Conservation (phyloP, 306 rosid species). For the Quercus bicolor region DNA sequence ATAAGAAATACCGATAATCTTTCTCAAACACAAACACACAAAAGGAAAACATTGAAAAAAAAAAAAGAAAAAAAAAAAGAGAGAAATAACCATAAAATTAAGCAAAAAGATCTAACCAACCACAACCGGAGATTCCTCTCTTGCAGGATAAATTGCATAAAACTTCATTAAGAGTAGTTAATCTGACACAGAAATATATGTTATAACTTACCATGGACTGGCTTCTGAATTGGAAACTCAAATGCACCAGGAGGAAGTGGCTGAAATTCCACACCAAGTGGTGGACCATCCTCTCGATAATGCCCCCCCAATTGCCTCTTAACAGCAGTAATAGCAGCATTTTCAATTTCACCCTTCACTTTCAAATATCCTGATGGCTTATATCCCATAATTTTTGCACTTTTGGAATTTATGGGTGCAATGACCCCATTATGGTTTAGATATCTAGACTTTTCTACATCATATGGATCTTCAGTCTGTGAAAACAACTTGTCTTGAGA, state of each 20-base stretch:
- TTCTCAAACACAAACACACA: background rate
- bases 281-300: conserved; percentile 82
- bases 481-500: conserved; percentile 57
- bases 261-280: conserved; percentile 79
- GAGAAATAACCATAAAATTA: background rate
- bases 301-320: conserved; percentile 86
- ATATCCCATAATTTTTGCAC: conserved; percentile 45
- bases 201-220: conserved; percentile 56
- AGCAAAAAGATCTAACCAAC: background rate
- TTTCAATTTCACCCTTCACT: conserved; percentile 91
- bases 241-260: conserved; percentile 94
- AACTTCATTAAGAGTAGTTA: background rate
- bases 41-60: background rate
- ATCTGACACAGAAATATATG: background rate
- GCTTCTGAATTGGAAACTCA: conserved; percentile 55
- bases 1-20: background rate
- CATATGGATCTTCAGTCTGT: conserved; percentile 64
- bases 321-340: conserved; percentile 96
- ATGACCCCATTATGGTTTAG: conserved; percentile 45
- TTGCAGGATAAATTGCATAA: conserved; percentile 13
- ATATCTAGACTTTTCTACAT: conserved; percentile 61
- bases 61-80: background rate
- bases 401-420: conserved; percentile 58
- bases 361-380: conserved; percentile 95
- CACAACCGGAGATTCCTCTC: background rate